Conservation (phyloP, 495 filamentous ascomycete species). For the Glonium stellatum region DNA sequence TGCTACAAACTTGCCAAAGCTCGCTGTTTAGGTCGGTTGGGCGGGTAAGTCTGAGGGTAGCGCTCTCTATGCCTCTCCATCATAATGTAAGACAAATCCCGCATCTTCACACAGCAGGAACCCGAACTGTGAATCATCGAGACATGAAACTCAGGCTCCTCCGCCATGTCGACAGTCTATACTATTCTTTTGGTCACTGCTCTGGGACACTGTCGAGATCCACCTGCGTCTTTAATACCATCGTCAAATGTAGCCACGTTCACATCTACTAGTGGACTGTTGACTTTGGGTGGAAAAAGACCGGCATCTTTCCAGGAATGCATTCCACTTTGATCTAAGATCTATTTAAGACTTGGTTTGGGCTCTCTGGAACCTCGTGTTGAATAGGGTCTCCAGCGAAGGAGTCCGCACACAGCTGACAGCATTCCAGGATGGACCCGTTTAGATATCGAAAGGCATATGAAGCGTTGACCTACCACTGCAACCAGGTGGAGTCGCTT, state of each 20-base stretch:
- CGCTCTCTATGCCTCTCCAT: background rate
- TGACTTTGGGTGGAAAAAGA: background rate
- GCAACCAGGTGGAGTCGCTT: constrained; percentile 17
- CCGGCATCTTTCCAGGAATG: background rate
- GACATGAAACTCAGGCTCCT: background rate
- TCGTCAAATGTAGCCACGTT: background rate
- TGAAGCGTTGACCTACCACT: constrained; percentile 25
- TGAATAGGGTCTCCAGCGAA: background rate
- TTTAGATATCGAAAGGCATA: constrained; percentile 25
- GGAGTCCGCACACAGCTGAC: background rate
- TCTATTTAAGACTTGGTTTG: background rate
- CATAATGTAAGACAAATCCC: background rate
- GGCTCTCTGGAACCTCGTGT: background rate
- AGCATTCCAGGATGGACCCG: constrained; percentile 21
- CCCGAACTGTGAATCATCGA: background rate
- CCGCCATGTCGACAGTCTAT: no score
- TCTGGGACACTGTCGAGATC: background rate
- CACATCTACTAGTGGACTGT: background rate
- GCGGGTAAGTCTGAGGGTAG: background rate
- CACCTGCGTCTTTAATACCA: background rate
- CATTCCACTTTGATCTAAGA: background rate
- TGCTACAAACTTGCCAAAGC: background rate
- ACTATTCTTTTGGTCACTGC: no score
- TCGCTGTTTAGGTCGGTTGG: background rate
- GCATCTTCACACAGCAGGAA: background rate